Conservation (phyloP, 371 early-diverging fungal genomes). For the Nematocida major region DNA sequence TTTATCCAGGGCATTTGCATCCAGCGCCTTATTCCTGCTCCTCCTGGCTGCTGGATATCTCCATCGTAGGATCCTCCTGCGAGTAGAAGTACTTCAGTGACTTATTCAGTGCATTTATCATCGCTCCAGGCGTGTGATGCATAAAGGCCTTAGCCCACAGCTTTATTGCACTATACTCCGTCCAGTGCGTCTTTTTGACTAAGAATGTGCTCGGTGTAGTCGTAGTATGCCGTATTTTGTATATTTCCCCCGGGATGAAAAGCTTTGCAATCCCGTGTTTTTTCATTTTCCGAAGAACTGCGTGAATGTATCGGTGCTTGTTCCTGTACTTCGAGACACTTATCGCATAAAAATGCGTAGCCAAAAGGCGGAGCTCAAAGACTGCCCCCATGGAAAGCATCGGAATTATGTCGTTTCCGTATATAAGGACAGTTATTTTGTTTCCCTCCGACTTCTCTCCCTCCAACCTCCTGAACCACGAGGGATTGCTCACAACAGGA, state of each 20-base stretch:
- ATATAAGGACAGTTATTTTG: conserved; percentile 48
- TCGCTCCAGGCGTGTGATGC: conserved; percentile 45
- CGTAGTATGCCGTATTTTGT: conserved; percentile 51
- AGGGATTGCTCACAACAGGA: conserved; percentile 34
- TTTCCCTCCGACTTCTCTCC: conserved; percentile 15
- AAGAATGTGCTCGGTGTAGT: conserved; percentile 27
- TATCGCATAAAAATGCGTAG: conserved; percentile 55
- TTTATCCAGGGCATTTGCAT: too few relatives aligned
- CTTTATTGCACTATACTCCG: conserved; percentile 21
- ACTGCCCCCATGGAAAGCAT: conserved; percentile 59
- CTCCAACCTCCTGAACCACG: conserved; percentile 1
- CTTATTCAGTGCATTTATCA: conserved; percentile 40
- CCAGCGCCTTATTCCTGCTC: too few relatives aligned
- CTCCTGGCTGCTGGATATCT: neutral
- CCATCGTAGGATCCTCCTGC: neutral
- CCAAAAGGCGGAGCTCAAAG: conserved; percentile 59
- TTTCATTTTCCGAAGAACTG: conserved; percentile 51
- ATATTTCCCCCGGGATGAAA: conserved; percentile 60
- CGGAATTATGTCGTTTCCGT: conserved; percentile 62
- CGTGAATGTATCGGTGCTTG: conserved; percentile 35
- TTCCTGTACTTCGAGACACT: conserved; percentile 25
- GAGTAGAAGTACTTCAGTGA: conserved; percentile 34
- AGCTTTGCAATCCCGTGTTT: conserved; percentile 58
- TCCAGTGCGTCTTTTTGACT: conserved; percentile 38
- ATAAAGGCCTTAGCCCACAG: conserved; percentile 22